Evolutionary conservation across 2,329 filamentous ascomycete genomes (phyloP), one percentile per base, ranked within the genome.

Genomic region (Pseudocercospora crystallina): DNA sequence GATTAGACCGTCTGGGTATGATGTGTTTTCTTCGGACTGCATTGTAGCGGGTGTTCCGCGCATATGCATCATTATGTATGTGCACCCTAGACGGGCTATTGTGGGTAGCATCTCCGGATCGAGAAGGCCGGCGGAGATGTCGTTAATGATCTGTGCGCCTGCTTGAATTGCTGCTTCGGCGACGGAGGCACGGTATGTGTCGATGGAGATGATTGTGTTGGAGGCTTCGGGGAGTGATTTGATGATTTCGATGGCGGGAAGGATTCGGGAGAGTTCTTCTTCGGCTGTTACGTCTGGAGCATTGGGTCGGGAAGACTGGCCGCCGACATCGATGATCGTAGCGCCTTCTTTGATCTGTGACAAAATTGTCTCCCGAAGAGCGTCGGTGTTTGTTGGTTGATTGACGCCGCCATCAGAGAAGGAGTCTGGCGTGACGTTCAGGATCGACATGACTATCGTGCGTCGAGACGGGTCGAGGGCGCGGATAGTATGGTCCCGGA

Each of bases 391-490:
- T 5, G 56, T 65, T 17, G 75, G 64, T 37, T 73, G 71, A 68
- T 90, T 81, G 8, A 76, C 65, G 8, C 90, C 90, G 46, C 90
- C 92, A 66, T 97, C 91, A 1, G 92, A 97, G 75, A 99, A 99
- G 8, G 92, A 97, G 72, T 99, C 92, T 0, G 92, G 92, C 0
- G 94, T 97, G 45, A 95, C 75, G 71, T 99, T 99, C 39, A 97
- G 77, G 57, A 99, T 95, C 47, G 88, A 89, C 94, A 99, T 99
- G 60, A 96, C 73, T 39, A 83, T 82, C 0, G 92, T 96, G 46
- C 74, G 77, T 41, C 85, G 80, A 39, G 64, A 66, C 0, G 74
- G 69, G 53, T 78, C 75, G 5, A 78, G 72, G 13, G 87, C 78
- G 43, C 81, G 80, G 34, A 94, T 71, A 1, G 82, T 75, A 9